phyloP scores from a whole-genome alignment of 2,329 filamentous ascomycete species.

The Ophiostoma sp. region DNA sequence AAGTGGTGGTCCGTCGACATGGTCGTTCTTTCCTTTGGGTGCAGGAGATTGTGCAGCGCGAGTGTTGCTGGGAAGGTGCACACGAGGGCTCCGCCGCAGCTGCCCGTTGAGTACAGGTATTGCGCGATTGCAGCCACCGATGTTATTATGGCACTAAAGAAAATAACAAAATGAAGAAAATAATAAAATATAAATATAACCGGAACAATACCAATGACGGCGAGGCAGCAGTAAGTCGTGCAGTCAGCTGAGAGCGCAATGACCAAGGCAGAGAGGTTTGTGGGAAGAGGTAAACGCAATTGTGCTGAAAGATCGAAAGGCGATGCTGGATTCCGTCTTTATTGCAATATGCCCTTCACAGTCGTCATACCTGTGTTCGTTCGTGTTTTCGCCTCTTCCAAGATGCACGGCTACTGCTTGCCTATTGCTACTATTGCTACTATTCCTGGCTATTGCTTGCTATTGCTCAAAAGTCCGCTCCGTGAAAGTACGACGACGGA shows the following conservation, averaged over 20 bases:
- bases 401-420: neutral
- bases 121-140: constrained; percentile 4
- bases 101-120: neutral
- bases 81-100: constrained; percentile 7
- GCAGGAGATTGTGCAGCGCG: neutral
- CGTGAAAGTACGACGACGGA: neutral
- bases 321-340: neutral
- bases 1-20: constrained; percentile 30
- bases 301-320: neutral
- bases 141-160: neutral
- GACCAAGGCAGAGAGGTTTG: neutral
- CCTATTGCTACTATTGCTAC: neutral
- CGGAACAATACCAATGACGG: neutral
- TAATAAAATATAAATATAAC: neutral
- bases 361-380: neutral
- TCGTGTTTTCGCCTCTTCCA: constrained; percentile 2
- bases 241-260: neutral
- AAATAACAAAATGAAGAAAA: neutral
- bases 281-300: neutral
- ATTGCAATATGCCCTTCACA: neutral
- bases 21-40: constrained; percentile 1
- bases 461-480: neutral
- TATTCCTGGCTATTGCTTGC: neutral
- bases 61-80: constrained; percentile 1
- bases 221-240: neutral